Base-by-base conservation (phyloP, 768 basidiomycete genomes). In the Mycena haematopus region DNA sequence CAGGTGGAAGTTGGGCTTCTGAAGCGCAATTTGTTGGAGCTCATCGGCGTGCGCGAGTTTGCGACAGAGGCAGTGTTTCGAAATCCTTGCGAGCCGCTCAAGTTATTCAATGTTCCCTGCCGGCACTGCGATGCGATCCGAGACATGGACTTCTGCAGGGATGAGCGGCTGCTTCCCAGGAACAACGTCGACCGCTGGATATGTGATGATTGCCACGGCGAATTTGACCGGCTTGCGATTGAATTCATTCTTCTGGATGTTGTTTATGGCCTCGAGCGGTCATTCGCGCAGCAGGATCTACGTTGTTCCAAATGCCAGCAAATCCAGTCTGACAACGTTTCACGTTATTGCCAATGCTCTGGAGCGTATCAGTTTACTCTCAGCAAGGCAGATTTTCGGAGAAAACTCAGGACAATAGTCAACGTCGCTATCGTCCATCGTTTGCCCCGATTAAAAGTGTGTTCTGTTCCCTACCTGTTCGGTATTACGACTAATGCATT, bases 91-190 rank as follows among this genome's bases (percentile, higher is more conserved):
- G 90, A 94, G 72, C 86, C 92, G 10, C 82, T 96, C 58, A 90
- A 91, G 68, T 75, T 99, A 27, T 80, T 88, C 46, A 92, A 92
- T 72, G 90, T 98, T 38, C 92, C 96, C 31, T 98, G 96, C 73
- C 86, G 85, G 44, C 85, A 89, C 69, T 99, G 93, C 76, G 95
- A 95, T 73, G 77, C 80, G 15, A 82, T 95, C 62, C 86, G 91
- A 3, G 95, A 96, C 73, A 92, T 99, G 70, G 97, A 99, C 74
- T 92, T 99, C 70, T 98, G 96, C 73, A 86, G 96, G 17, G 96
- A 99, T 75, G 83, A 87, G 13, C 91, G 94, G 61, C 81, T 97
- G 42, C 79, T 93, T 45, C 88, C 92, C 11, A 79, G 79, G 65
- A 77, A 81, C 69, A 65, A 77, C 62, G 75, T 83, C 36, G 76